A percentile compares a stretch with the other conserved stretches of the same genome.
These are phyloP conservation scores for Scheffersomyces ergatensis DNA, from an alignment of 805 yeast genomes.

Conservation along the genomic window DNA sequence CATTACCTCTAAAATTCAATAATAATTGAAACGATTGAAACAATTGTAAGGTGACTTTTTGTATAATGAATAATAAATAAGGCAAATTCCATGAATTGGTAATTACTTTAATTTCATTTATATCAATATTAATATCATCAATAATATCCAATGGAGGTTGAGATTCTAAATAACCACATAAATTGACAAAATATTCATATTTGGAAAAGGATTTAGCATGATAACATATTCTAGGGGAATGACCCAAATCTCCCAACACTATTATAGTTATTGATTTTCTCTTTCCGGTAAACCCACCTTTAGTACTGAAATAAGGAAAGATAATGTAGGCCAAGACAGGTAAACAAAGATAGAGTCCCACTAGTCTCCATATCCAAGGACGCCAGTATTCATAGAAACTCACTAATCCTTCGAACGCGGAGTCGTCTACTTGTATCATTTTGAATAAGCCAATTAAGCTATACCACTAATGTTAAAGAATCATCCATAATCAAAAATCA, in stretches of 20 bases:
- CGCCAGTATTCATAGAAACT: conserved; percentile 11
- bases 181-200: conserved; percentile 68
- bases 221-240: conserved; percentile 91
- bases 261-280: conserved; percentile 64
- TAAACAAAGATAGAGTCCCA: conserved; percentile 43
- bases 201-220: conserved; percentile 80
- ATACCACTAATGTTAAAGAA: no score
- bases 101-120: conserved; percentile 45
- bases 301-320: conserved; percentile 33
- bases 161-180: conserved; percentile 79
- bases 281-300: conserved; percentile 17
- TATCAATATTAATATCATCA: conserved; percentile 49
- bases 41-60: conserved; percentile 62
- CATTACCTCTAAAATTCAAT: conserved; percentile 55
- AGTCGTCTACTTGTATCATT: no score
- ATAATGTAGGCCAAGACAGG: conserved; percentile 43
- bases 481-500: no score
- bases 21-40: conserved; percentile 46
- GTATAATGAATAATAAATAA: conserved; percentile 52
- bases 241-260: conserved; percentile 92
- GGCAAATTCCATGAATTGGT: conserved; percentile 44
- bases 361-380: conserved; percentile 44
- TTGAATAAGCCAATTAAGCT: no score
- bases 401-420: conserved; percentile 12
- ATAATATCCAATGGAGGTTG: conserved; percentile 48